Base-by-base conservation (phyloP, 192 early-diverging fungal genomes). In the Allomyces macrogynus region DNA sequence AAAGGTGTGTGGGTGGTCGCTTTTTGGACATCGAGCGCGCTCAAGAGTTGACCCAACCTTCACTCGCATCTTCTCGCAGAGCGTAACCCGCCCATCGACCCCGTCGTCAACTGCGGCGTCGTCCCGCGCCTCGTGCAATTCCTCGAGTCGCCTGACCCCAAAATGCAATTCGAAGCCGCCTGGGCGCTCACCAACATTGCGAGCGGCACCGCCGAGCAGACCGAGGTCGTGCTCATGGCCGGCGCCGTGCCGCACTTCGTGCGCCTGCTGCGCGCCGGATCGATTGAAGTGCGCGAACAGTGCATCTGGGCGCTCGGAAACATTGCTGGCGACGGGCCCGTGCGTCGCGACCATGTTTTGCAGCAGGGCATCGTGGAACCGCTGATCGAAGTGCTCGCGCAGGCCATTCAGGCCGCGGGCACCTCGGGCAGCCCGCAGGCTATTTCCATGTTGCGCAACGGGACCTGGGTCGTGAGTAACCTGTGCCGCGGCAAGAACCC, bases 391-490 rank as follows among this genome's bases (percentile, higher is more conserved):
- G 25, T 64, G 24, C 60, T 67, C 18, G 12, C 49, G 49, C 49
- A 57, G 49, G 49, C 20, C 16, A 20, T 57, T n/a, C 61, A 74
- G 24, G 27, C 67, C 49, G 71, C 74, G 24, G 24, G 70, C 23
- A 40, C n/a, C 12, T 81, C 87, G 16, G 32, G 4, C 32, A 40
- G 32, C 32, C 32, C 32, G 32, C 32, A 40, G 32, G 32, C 32
- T 0, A 40, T 40, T 40, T 40, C 32, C 32, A 87, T 89, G 86
- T 69, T 83, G 18, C 74, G 84, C 64, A 89, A 89, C 68, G 83
- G 85, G 3, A 86, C 87, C 18, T 89, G 87, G 84, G 86, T 87
- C n/a, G 70, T 89, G 16, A 84, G 79, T 25, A 89, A 89, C 76
- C 77, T 89, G 62, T 89, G 87, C 72, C 73, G 87, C 23, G 87